Conservation (phyloP, 1,139 yeast species). For the Scheffersomyces quercinus region DNA sequence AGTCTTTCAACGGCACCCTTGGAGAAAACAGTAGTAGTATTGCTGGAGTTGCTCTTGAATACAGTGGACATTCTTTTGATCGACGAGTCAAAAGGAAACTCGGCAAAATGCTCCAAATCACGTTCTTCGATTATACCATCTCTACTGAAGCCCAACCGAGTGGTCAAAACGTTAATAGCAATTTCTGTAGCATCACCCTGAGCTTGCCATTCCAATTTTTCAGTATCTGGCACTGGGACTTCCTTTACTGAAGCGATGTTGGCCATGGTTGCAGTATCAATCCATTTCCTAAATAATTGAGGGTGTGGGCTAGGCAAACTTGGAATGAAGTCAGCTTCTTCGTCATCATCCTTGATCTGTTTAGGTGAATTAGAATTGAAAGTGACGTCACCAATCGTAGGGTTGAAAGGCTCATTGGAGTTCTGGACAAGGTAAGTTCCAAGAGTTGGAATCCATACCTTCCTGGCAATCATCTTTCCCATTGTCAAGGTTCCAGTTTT, state of each 20-base stretch:
- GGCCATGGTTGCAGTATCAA: slow-evolving; percentile 33
- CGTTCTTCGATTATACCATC: slow-evolving; percentile 15
- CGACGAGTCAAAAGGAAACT: slow-evolving; percentile 37
- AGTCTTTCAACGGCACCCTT: slow-evolving; percentile 59
- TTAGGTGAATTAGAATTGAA: slow-evolving; percentile 25
- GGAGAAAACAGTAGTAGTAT: slow-evolving; percentile 29
- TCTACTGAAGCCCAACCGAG: slow-evolving; percentile 24
- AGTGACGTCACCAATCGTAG: slow-evolving; percentile 31
- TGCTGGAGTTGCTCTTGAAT: slow-evolving; percentile 22
- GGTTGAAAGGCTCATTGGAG: slow-evolving; percentile 43
- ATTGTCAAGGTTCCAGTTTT: slow-evolving; percentile 57
- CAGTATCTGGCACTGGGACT: slow-evolving; percentile 24
- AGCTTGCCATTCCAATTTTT: slow-evolving; percentile 33
- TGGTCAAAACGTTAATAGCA: slow-evolving; percentile 36
- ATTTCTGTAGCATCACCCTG: slow-evolving; percentile 42
- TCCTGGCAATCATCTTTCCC: slow-evolving; percentile 49
- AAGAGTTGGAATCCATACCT: slow-evolving; percentile 36
- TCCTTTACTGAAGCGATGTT: slow-evolving; percentile 33
- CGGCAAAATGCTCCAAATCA: slow-evolving; percentile 24
- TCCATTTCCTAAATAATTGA: slow-evolving; percentile 21
- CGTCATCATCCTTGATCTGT: slow-evolving; percentile 28
- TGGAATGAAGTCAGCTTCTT: slow-evolving; percentile 29
- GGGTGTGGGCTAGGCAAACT: slow-evolving; percentile 10
- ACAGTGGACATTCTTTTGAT: slow-evolving; percentile 50
- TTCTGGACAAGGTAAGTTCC: slow-evolving; percentile 34